Evolutionary conservation across 306 rosid genomes (phyloP).

Genomic region (Vigna hirtella): DNA sequence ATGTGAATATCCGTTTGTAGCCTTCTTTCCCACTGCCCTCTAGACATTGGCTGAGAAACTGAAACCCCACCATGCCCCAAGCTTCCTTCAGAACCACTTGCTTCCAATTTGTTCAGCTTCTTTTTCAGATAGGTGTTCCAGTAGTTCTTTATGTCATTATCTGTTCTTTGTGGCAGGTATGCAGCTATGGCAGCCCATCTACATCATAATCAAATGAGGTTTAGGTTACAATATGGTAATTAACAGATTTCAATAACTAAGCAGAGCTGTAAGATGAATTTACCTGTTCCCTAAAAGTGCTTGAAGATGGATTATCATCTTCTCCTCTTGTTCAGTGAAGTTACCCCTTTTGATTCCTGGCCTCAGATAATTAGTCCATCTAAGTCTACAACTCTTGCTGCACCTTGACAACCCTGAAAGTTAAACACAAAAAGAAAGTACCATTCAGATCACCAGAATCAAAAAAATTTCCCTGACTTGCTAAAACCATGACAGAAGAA

Average conservation of each 20-base stretch:
- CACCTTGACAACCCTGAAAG: slow-evolving; percentile 82
- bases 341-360: slow-evolving; percentile 95
- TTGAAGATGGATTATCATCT: slow-evolving; percentile 96
- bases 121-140: slow-evolving; percentile 97
- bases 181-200: slow-evolving; percentile 99
- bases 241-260: background rate
- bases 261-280: background rate
- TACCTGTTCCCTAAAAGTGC: slow-evolving; percentile 97
- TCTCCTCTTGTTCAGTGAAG: slow-evolving; percentile 91
- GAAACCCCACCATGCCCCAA: slow-evolving; percentile 45
- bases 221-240: slow-evolving; percentile 24
- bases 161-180: slow-evolving; percentile 96
- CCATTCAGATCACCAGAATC: slow-evolving; percentile 12
- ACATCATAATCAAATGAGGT: slow-evolving; percentile 45
- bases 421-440: background rate
- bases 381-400: slow-evolving; percentile 89
- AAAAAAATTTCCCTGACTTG: background rate
- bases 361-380: slow-evolving; percentile 95
- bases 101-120: slow-evolving; percentile 66
- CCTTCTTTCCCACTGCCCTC: slow-evolving; percentile 98
- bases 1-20: slow-evolving; percentile 84
- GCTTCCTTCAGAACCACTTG: slow-evolving; percentile 36
- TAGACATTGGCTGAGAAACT: slow-evolving; percentile 55
- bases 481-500: background rate
- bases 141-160: slow-evolving; percentile 91